Percentiles rank a stretch among this genome's conserved stretches.
Conservation (phyloP, 768 basidiomycete genomes). For the Suillus variegatus region DNA sequence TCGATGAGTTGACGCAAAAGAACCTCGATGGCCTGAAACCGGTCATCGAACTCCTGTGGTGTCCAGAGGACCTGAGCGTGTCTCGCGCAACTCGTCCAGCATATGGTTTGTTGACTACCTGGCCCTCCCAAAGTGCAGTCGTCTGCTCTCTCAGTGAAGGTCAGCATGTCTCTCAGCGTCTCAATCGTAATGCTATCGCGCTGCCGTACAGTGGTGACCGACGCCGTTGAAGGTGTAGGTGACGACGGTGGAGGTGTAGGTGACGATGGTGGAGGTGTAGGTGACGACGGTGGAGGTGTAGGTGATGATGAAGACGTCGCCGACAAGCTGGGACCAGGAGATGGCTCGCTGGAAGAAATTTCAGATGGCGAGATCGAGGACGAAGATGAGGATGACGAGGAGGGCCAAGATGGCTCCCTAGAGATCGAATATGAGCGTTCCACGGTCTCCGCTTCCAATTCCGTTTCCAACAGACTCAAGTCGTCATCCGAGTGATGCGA, state of each 20-base stretch:
- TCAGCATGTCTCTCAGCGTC: slow-evolving; percentile 54
- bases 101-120: slow-evolving; percentile 58
- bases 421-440: slow-evolving; percentile 9
- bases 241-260: slow-evolving; percentile 40
- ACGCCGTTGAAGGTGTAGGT: slow-evolving; percentile 39
- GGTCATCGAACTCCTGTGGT: slow-evolving; percentile 41
- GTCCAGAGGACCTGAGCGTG: slow-evolving; percentile 41
- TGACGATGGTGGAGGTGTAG: slow-evolving; percentile 38
- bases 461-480: slow-evolving; percentile 44
- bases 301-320: slow-evolving; percentile 38
- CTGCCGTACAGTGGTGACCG: slow-evolving; percentile 38
- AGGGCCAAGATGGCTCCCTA: slow-evolving; percentile 33
- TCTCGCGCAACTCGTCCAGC: slow-evolving; percentile 60
- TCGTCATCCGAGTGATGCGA: slow-evolving; percentile 76
- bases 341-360: slow-evolving; percentile 33
- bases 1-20: slow-evolving; percentile 20
- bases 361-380: slow-evolving; percentile 34
- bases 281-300: slow-evolving; percentile 37
- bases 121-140: slow-evolving; percentile 60
- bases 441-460: slow-evolving; percentile 27
- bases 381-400: slow-evolving; percentile 36
- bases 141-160: slow-evolving; percentile 61
- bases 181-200: slow-evolving; percentile 36
- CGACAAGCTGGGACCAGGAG: slow-evolving; percentile 41
- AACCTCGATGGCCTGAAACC: slow-evolving; percentile 26